A percentile compares a stretch with the other conserved stretches of the same genome.
Evolutionary conservation across 192 early-diverging fungal species (phyloP).

Genomic region (Pecoramyces ruminantium): DNA sequence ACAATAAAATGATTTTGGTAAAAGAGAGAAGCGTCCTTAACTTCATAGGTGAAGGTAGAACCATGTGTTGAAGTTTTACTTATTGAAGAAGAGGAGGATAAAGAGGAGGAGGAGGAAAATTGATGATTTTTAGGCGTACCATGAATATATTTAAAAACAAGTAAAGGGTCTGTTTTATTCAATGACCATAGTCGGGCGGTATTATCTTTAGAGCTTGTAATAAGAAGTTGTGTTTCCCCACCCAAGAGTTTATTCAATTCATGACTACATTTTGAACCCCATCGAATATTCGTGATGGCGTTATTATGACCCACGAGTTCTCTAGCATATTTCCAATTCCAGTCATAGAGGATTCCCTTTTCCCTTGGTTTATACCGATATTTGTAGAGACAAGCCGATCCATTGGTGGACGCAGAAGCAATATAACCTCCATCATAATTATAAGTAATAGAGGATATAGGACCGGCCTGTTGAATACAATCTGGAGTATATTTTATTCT

Average conservation of each 20-base stretch:
- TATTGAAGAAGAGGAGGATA: too few relatives aligned
- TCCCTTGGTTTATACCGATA: not conserved
- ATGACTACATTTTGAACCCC: not conserved
- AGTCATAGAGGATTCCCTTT: not conserved
- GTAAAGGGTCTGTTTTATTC: not conserved
- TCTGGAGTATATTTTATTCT: not conserved
- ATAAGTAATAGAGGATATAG: not conserved
- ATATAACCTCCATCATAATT: not conserved
- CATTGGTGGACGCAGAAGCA: not conserved
- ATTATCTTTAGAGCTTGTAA: not conserved
- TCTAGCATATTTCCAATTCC: not conserved
- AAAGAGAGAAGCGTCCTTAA: not conserved
- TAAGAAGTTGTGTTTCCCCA: not conserved
- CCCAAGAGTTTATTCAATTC: not conserved
- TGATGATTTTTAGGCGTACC: not conserved
- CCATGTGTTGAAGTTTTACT: not conserved
- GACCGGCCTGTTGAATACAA: not conserved
- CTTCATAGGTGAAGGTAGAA: not conserved
- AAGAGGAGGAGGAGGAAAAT: not conserved
- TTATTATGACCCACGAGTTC: not conserved
- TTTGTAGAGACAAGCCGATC: not conserved
- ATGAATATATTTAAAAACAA: not conserved
- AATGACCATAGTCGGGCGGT: not conserved
- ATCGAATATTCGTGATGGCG: not conserved
- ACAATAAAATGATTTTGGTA: not conserved